Conservation (phyloP, 108 stramenopile genomes). For the Mediolabrus comicus region DNA sequence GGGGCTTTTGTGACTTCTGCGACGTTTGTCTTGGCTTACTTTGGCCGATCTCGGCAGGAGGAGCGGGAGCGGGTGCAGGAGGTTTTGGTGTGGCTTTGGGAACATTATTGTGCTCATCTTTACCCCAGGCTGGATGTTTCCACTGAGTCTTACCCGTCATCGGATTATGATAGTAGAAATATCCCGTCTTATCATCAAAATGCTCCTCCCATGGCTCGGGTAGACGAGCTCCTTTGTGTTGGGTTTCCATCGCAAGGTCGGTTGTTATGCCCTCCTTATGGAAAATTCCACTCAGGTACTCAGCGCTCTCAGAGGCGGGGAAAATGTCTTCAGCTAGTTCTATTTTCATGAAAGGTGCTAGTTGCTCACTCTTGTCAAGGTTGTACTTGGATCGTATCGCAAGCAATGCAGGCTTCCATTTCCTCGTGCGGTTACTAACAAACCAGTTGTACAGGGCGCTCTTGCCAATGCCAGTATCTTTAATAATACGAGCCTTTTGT, state of each 20-base stretch:
- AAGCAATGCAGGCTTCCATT: conserved; percentile 19
- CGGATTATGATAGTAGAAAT: background rate
- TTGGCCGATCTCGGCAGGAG: no score
- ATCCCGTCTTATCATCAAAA: background rate
- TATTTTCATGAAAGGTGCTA: background rate
- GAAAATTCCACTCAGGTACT: background rate
- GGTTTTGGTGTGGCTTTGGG: background rate
- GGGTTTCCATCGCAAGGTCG: background rate
- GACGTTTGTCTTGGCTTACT: background rate
- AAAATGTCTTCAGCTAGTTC: background rate
- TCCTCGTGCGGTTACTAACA: conserved; percentile 31
- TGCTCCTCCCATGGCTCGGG: background rate
- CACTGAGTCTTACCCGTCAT: background rate
- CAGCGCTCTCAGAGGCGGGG: background rate
- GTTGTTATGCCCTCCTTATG: background rate
- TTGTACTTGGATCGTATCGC: conserved; percentile 5
- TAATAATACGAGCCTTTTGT: conserved; percentile 25
- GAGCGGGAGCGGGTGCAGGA: no score
- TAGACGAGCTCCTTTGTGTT: background rate
- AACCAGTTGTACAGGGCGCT: conserved; percentile 41
- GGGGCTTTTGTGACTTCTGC: no score
- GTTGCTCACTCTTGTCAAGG: background rate
- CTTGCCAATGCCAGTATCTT: conserved; percentile 29
- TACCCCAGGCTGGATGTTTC: background rate
- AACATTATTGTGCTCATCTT: background rate